Evolutionary conservation across 2,329 filamentous ascomycete species (phyloP), one percentile per base, ranked within the genome.

Genomic region (Cucurbitaria berberidis): DNA sequence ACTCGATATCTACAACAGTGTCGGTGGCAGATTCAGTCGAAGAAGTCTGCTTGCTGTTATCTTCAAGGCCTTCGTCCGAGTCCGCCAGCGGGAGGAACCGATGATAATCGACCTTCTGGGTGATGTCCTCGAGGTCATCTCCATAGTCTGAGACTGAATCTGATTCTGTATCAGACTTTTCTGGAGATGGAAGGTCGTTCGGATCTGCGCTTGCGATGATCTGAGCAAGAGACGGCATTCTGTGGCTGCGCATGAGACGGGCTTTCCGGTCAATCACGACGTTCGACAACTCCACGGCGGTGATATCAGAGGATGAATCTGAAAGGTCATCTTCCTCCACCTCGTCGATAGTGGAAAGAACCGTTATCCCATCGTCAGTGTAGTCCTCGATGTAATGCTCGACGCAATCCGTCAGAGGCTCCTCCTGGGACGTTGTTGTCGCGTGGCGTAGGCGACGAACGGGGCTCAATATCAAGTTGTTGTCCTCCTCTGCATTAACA

Each of bases 171-270:
- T 38, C 35, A 21, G 15, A 8, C n/a, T 11, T 22, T 7, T 22
- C 35, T 4, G 18, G 18, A 21, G 21, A 38, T 22, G 35, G 35
- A 3, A 8, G 40, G 15, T 19, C 16, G 24, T 45, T 39, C 3
- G 36, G 18, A n/a, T 27, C 24, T 16, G 45, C 51, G 8, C 26
- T 42, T 13, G 50, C 57, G 29, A 57, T 57, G 15, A 47, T 15
- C 4, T 24, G 27, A 11, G 53, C 45, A 11, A 56, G 41, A 1
- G 56, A 59, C n/a, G 38, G 21, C 2, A 22, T 27, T 15, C 13
- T 18, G 11, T 38, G 21, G 30, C 43, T 45, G 19, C 43, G 43
- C 30, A 47, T 38, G 22, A 47, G 26, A 11, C 45, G 45, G 16
- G n/a, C 24, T 40, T 41, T 48, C 3, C 24, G 3, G 9, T 22